Base-by-base conservation (phyloP, 73 alveolate genomes). In the Durusdinium trenchii region DNA sequence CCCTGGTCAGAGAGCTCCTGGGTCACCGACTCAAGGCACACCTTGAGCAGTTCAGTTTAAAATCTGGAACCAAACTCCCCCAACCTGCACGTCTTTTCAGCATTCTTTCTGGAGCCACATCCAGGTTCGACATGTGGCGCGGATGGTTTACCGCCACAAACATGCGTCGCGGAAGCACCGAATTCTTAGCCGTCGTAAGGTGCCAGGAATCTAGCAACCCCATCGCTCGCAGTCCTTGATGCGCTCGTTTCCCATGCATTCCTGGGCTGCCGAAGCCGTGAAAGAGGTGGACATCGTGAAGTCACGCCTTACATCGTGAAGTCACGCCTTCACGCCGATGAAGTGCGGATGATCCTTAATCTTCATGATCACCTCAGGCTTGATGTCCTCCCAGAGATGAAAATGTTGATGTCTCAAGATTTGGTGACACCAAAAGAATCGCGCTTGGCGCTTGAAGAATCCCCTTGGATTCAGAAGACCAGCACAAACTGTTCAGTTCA, bases 211-310 rank as follows among this genome's bases (percentile, higher is more conserved):
- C n/a, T n/a, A n/a, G n/a, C n/a, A n/a, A n/a, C n/a, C n/a, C n/a
- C n/a, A n/a, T n/a, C n/a, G n/a, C n/a, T n/a, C n/a, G n/a, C n/a
- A n/a, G n/a, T n/a, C 98, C 93, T 93, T 93, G 99, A 93, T 93
- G 91, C 99, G 99, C 91, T 93, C 99, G 54, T 73, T 47, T 52
- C 99, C 99, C 99, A 93, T 93, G 71, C 99, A 93, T 64, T 93
- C 99, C 99, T 93, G 40, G n/a, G 7, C 30, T 43, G n/a, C n/a
- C 36, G 36, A 46, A 23, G 10, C 36, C 84, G 40, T 73, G 84
- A 40, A 51, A 47, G 51, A 23, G 16, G 32, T 6, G 6, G 3
- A 60, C n/a, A 60, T 23, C 18, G 18, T 2, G 73, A 23, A 60
- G 73, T 23, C 73, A 60, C 18, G 73, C 73, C 30, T 32, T 60